Conservation (phyloP, 192 early-diverging fungal species). For the Podila minutissima region DNA sequence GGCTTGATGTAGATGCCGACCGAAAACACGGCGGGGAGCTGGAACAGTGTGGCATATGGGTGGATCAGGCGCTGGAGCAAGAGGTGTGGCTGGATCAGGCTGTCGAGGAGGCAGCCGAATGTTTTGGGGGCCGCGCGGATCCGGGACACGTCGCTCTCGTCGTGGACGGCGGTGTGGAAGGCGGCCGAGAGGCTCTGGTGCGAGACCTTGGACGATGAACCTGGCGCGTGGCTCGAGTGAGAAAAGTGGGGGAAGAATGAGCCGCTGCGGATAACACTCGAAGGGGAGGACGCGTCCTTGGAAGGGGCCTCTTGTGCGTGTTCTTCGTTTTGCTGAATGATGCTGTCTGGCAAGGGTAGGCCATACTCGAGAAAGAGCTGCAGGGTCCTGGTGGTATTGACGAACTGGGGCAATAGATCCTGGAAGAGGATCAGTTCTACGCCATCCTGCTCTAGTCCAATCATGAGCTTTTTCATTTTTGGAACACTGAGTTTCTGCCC, state of each 20-base stretch:
- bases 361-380: slow-evolving; percentile 4
- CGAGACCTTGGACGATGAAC: too few species aligned
- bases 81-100: slow-evolving; percentile 21
- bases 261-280: slow-evolving; percentile 5
- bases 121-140: slow-evolving; percentile 17
- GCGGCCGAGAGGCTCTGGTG: slow-evolving; percentile 2
- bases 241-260: neutral
- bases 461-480: slow-evolving; percentile 6
- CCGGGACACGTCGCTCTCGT: slow-evolving; percentile 5
- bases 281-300: neutral
- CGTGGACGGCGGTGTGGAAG: slow-evolving; percentile 13
- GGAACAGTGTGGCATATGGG: slow-evolving; percentile 24
- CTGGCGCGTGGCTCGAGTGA: too few species aligned
- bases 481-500: neutral
- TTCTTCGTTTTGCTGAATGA: slow-evolving; percentile 4
- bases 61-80: slow-evolving; percentile 19
- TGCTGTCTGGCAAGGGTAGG: slow-evolving; percentile 10
- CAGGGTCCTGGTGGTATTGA: slow-evolving; percentile 20
- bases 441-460: neutral
- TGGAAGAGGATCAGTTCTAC: slow-evolving; percentile 24
- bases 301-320: neutral
- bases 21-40: slow-evolving; percentile 21
- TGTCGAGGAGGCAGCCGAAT: slow-evolving; percentile 29
- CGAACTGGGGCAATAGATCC: slow-evolving; percentile 13
- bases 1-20: slow-evolving; percentile 22